Conservation (phyloP, 176 grass and related monocot genomes). For the Sorghum bicolor region DNA sequence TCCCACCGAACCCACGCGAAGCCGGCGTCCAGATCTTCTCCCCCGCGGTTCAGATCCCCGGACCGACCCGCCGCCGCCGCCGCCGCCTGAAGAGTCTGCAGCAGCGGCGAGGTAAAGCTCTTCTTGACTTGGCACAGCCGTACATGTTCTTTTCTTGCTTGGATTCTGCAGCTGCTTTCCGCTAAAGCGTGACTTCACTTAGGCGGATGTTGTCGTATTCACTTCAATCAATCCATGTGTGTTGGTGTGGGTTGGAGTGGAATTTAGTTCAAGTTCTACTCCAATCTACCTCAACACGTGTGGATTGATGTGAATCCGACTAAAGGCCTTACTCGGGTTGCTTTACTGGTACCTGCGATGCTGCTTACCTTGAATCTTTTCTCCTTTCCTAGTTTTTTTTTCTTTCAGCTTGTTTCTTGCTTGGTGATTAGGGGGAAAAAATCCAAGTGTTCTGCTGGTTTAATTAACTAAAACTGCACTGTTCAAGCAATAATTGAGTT, state of each 20-base stretch:
- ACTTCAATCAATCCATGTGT: no score
- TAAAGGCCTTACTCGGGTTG: neutral
- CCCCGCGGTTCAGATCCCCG: slow-evolving; percentile 24
- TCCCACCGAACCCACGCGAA: slow-evolving; percentile 6
- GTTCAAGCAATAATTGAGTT: slow-evolving; percentile 23
- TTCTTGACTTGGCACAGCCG: neutral
- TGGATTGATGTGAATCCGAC: no score
- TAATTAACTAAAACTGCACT: neutral
- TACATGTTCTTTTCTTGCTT: neutral
- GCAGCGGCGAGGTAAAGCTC: neutral
- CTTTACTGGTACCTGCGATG: neutral
- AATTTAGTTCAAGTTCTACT: no score
- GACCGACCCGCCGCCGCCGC: neutral
- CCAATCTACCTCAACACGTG: no score
- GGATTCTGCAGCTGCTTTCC: neutral
- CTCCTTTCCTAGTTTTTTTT: no score
- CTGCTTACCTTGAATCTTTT: no score
- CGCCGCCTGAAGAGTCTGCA: neutral
- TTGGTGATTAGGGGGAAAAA: neutral
- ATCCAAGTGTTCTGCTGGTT: neutral
- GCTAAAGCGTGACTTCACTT: neutral
- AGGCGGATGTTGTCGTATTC: no score
- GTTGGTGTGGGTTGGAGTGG: no score
- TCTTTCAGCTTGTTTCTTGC: neutral
- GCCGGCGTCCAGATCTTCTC: slow-evolving; percentile 3